Base-by-base conservation (phyloP, 2,329 filamentous ascomycete genomes). In the Ambrosiella beaveri region DNA sequence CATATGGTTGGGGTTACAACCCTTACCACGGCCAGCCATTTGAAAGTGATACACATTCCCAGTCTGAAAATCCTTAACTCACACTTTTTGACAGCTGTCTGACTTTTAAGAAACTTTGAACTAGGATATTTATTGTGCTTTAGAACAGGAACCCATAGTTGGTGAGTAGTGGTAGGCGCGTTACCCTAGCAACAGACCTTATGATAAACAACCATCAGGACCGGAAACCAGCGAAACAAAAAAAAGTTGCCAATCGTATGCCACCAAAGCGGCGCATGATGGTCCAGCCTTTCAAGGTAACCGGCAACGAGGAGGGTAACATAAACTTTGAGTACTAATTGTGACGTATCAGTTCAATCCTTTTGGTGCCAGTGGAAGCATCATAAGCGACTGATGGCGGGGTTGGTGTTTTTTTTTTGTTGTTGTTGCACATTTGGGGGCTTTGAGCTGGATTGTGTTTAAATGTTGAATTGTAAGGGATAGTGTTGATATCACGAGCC, bases 111-210 rank as follows among this genome's bases (percentile, higher is more conserved):
- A 27, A 27, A 27, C 27, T 27, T 27, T 5, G 27, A 27, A 27
- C 27, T 4, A 27, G 27, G 27, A 27, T 27, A 2, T 27, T 27
- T 27, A 2, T 27, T 27, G 3, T 27, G 27, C 27, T 27, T 4
- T 27, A 27, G 27, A 27, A 4, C 27, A 27, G 27, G 27, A 27
- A 27, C 27, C 3, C 27, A 4, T 27, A 27, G 27, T 5, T 27
- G 5, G 27, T 27, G 27, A 27, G 11, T 8, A 8, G n/a, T n/a
- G 44, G 44, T 27, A 39, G 36, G 55, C 44, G 55, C 45, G 55
- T 57, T 45, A 36, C 37, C 55, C 19, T 57, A 19, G 55, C 55
- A 57, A 57, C 55, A 15, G 44, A 19, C 11, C 40, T 47, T 47
- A 47, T 27, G 27, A 35, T 36, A 52, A 52, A 52, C 27, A 52